A percentile compares a stretch with the other conserved stretches of the same genome.
These are phyloP conservation scores for Starmerella sp. DNA, from an alignment of 805 yeast species.

Conservation along the genomic window DNA sequence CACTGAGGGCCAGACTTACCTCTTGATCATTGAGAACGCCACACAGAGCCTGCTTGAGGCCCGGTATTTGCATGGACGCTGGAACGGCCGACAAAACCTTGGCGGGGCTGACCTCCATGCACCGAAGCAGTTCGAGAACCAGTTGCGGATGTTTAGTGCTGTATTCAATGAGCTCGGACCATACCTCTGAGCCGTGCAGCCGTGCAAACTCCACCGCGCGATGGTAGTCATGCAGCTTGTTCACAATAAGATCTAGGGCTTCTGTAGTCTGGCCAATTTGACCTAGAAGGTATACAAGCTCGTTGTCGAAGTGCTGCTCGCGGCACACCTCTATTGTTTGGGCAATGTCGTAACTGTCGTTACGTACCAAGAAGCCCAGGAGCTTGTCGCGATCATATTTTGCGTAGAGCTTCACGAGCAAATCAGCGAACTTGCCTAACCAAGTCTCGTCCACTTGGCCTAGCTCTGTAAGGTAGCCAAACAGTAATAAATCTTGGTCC, in stretches of 20 bases:
- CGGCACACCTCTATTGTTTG: conserved; percentile 60
- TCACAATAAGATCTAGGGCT: conserved; percentile 68
- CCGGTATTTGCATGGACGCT: conserved; percentile 48
- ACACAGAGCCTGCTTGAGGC: conserved; percentile 48
- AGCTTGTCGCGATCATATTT: conserved; percentile 46
- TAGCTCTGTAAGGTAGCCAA: conserved; percentile 54
- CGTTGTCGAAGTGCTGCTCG: conserved; percentile 43
- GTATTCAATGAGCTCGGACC: conserved; percentile 64
- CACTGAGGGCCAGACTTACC: conserved; percentile 38
- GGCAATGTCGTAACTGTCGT: conserved; percentile 51
- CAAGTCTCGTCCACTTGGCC: conserved; percentile 44
- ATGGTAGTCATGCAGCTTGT: conserved; percentile 64
- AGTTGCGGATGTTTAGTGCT: conserved; percentile 66
- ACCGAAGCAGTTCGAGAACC: conserved; percentile 58
- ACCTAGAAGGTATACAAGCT: conserved; percentile 71
- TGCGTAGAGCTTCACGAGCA: conserved; percentile 53
- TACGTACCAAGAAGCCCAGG: conserved; percentile 47
- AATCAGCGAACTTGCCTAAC: conserved; percentile 50
- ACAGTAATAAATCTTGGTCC: conserved; percentile 31
- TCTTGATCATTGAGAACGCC: conserved; percentile 56
- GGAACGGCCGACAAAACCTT: conserved; percentile 59
- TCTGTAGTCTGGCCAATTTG: conserved; percentile 66
- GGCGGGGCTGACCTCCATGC: conserved; percentile 42
- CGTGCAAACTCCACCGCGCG: conserved; percentile 69
- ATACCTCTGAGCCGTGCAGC: conserved; percentile 57